Percentiles rank a stretch among this genome's conserved stretches.
Conservation (phyloP, 768 basidiomycete genomes). For the Candolleomyces aberdarensis region DNA sequence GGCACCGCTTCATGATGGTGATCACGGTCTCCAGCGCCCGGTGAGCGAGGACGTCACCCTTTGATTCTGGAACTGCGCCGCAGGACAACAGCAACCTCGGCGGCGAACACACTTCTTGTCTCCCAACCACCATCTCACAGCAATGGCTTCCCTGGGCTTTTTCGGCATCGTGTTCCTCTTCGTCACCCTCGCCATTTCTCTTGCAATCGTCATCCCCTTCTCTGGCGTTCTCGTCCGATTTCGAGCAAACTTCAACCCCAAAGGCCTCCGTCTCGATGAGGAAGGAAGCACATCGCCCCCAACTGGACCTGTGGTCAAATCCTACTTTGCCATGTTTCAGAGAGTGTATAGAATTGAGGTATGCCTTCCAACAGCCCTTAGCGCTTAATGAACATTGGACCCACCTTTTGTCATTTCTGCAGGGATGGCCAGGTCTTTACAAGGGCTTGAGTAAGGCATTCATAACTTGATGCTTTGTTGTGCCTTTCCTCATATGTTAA, state of each 20-base stretch:
- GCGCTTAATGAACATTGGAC: neutral
- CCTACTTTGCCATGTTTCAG: constrained; percentile 70
- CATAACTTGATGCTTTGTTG: neutral
- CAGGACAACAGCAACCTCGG: neutral
- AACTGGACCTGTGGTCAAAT: constrained; percentile 73
- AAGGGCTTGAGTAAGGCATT: constrained; percentile 62
- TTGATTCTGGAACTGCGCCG: neutral
- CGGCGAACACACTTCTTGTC: constrained; percentile 4
- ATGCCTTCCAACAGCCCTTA: constrained; percentile 9
- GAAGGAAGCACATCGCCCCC: constrained; percentile 76
- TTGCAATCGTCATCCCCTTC: constrained; percentile 59
- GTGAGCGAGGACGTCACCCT: neutral
- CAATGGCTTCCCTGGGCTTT: constrained; percentile 22
- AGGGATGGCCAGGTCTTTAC: constrained; percentile 73
- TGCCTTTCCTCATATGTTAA: neutral
- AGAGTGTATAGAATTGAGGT: constrained; percentile 77
- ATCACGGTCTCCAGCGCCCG: neutral
- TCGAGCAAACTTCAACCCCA: constrained; percentile 84
- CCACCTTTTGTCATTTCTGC: neutral
- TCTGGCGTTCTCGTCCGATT: constrained; percentile 71
- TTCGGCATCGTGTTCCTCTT: constrained; percentile 38
- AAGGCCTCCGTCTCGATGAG: constrained; percentile 74
- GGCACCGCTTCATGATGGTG: neutral
- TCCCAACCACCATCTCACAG: constrained; percentile 11
- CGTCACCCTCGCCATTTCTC: constrained; percentile 45